Conservation (phyloP, 1,139 yeast species). For the Entelexis sorbosivorans region DNA sequence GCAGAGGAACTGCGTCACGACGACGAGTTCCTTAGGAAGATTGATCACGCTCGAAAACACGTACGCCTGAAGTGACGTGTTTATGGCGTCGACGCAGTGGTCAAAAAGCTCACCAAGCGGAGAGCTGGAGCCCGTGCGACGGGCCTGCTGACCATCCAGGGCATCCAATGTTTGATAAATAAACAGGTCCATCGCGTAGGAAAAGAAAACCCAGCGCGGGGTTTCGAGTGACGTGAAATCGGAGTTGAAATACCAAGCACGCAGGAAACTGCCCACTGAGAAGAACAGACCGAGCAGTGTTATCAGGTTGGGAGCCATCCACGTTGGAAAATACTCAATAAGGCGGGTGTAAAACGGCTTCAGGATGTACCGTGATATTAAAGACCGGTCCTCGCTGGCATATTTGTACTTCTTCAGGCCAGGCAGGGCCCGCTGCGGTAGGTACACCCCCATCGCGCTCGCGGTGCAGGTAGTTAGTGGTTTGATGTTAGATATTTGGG, state of each 20-base stretch:
- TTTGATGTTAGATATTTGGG: neutral
- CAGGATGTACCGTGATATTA: conserved; percentile 60
- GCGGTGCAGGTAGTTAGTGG: neutral
- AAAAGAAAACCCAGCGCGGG: conserved; percentile 75
- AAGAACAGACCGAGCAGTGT: conserved; percentile 70
- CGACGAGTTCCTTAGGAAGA: conserved; percentile 54
- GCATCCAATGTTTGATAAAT: conserved; percentile 94
- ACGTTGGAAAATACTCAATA: conserved; percentile 62
- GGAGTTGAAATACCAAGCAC: conserved; percentile 69
- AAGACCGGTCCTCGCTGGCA: conserved; percentile 70
- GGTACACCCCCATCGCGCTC: conserved; percentile 54
- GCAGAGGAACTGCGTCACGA: conserved; percentile 63
- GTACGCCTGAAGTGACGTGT: conserved; percentile 68
- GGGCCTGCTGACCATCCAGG: conserved; percentile 90
- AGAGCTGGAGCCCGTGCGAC: conserved; percentile 84
- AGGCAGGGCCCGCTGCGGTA: conserved; percentile 48
- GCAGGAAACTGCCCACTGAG: conserved; percentile 49
- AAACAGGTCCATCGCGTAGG: conserved; percentile 75
- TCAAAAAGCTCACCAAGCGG: conserved; percentile 92
- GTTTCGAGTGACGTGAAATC: conserved; percentile 39
- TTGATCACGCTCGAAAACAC: conserved; percentile 64
- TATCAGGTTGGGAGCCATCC: conserved; percentile 59
- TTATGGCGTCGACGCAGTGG: conserved; percentile 82
- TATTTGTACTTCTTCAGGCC: conserved; percentile 61
- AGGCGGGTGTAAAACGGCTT: conserved; percentile 64